These are phyloP conservation scores for Stromatinia cepivora DNA, from an alignment of 2,329 filamentous ascomycete species.

Conservation along the genomic window DNA sequence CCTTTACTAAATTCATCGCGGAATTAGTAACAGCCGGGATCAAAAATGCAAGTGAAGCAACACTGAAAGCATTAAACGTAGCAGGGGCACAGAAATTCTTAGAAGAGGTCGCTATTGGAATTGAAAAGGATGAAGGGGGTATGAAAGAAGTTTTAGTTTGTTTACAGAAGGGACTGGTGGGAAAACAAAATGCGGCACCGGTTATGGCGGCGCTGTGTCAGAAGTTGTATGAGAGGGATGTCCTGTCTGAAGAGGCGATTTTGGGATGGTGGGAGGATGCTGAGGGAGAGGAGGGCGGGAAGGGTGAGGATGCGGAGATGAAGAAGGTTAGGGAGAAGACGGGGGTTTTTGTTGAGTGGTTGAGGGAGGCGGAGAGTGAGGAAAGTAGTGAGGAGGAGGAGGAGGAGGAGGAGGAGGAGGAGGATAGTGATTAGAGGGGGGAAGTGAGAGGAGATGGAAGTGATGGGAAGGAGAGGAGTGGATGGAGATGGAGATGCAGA, in stretches of 20 bases:
- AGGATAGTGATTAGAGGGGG: conserved; percentile 2
- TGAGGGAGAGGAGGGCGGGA: not conserved
- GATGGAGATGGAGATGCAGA: not conserved
- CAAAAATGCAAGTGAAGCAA: conserved; percentile 9
- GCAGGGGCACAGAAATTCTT: conserved; percentile 61
- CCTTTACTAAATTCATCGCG: conserved; percentile 78
- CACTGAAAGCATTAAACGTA: conserved; percentile 61
- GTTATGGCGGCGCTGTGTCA: conserved; percentile 79
- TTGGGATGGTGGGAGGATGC: conserved; percentile 73
- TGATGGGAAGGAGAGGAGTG: not conserved
- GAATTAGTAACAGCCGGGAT: conserved; percentile 62
- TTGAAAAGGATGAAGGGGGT: conserved; percentile 65
- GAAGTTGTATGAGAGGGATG: conserved; percentile 79
- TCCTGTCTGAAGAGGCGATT: conserved; percentile 87
- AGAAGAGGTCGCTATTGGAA: conserved; percentile 59
- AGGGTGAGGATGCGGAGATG: conserved; percentile 4
- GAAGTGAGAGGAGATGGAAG: not conserved
- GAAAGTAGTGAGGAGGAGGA: conserved; percentile 61
- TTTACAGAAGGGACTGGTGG: conserved; percentile 75
- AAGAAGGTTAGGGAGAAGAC: conserved; percentile 52
- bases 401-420: not conserved
- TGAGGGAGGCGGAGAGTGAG: conserved; percentile 73
- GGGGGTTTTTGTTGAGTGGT: conserved; percentile 77
- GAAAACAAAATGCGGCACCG: conserved; percentile 60
- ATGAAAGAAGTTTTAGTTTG: conserved; percentile 84